Conservation (phyloP, 129 eudicot genomes). For the Scalesia atractyloides region DNA sequence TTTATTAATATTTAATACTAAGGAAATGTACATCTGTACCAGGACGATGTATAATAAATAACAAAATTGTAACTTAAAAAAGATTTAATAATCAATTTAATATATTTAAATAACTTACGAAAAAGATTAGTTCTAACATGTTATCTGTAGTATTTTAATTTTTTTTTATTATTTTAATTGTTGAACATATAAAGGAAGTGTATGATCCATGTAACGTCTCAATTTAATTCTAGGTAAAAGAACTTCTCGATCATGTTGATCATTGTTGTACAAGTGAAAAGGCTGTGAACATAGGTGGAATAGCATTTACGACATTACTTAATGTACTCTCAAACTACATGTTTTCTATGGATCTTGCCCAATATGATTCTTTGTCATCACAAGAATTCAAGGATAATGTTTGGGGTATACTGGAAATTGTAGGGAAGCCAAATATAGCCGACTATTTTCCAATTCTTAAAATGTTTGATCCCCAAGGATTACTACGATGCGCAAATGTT, state of each 20-base stretch:
- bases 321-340: slow-evolving; percentile 49
- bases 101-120: too few species aligned
- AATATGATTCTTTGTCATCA: slow-evolving; percentile 22
- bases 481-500: background rate
- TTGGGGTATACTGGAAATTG: slow-evolving; percentile 19
- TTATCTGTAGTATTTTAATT: too few species aligned
- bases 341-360: slow-evolving; percentile 48
- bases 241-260: slow-evolving; percentile 27
- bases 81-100: too few species aligned
- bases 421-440: slow-evolving; percentile 37
- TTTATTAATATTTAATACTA: too few species aligned
- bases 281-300: slow-evolving; percentile 43
- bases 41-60: too few species aligned
- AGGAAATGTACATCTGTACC: too few species aligned
- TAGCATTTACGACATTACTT: slow-evolving; percentile 42
- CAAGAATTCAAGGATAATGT: slow-evolving; percentile 43
- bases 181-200: background rate
- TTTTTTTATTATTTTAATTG: too few species aligned
- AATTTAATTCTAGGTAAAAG: background rate
- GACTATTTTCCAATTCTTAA: slow-evolving; percentile 49
- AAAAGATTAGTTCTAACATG: too few species aligned
- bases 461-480: slow-evolving; percentile 42
- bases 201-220: background rate
- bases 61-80: too few species aligned
- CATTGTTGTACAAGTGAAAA: slow-evolving; percentile 17